phyloP scores from a whole-genome alignment of 2,329 filamentous ascomycete species.

The Phaeosphaeriaceae sp. region DNA sequence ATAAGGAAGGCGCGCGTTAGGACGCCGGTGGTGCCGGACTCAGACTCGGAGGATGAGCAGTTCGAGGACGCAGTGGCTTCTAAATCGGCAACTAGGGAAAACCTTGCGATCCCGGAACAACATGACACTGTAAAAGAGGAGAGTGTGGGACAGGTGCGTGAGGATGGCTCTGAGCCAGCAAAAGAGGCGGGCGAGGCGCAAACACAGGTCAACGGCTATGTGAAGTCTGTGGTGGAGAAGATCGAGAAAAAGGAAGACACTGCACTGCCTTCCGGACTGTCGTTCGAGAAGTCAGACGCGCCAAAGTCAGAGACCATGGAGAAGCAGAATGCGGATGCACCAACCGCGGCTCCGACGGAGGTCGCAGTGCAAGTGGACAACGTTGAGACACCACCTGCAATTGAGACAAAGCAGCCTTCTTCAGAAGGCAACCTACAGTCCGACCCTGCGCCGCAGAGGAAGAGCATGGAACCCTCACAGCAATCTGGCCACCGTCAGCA shows the following conservation, averaged over 20 bases:
- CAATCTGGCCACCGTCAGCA: conserved; percentile 14
- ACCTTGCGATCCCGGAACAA: conserved; percentile 36
- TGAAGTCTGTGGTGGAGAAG: conserved; percentile 13
- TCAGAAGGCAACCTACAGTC: conserved; percentile 2
- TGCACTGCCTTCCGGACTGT: background rate
- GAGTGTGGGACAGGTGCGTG: conserved; percentile 6
- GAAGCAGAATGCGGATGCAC: background rate
- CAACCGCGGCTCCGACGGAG: background rate
- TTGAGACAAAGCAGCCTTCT: conserved; percentile 1
- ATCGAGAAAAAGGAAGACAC: conserved; percentile 13
- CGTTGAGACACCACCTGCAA: background rate
- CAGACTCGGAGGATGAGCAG: conserved; percentile 34
- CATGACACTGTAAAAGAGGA: conserved; percentile 10
- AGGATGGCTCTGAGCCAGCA: conserved; percentile 7
- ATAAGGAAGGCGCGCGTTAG: conserved; percentile 57
- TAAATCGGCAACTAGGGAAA: conserved; percentile 31
- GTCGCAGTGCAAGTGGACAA: background rate
- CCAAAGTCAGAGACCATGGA: background rate
- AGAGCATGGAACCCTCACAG: conserved; percentile 11
- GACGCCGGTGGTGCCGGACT: conserved; percentile 34
- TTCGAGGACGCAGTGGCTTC: conserved; percentile 38
- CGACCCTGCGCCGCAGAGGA: conserved; percentile 12
- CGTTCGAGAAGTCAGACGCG: background rate
- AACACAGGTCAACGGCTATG: conserved; percentile 20
- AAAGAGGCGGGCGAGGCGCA: conserved; percentile 16